Base-by-base conservation (phyloP, 371 early-diverging fungal species). In the Fennellomyces sp. region DNA sequence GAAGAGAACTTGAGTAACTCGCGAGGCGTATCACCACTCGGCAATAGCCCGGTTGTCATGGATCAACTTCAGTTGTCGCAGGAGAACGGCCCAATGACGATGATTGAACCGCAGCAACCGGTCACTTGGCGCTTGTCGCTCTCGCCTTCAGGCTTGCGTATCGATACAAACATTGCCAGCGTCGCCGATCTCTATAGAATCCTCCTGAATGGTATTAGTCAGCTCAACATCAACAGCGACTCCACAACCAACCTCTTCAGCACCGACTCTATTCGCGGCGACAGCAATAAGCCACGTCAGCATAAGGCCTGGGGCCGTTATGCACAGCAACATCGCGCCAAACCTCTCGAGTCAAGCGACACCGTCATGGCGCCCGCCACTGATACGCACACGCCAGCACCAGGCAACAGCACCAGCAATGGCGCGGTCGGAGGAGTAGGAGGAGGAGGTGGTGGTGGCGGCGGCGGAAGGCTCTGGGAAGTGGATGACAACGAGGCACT, bases 141-240 rank as follows among this genome's bases (percentile, higher is more conserved):
- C 10, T 75, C 78, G 4, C 78, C 78, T 17, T 77, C 81, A 23
- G 81, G 81, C 19, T 59, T 80, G 29, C 69, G 81, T 29, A 80
- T 80, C 38, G 81, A 80, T 58, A 80, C 81, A 15, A 77, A 80
- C 45, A 81, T 81, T 55, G 76, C 78, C 2, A 81, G 76, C 53
- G 78, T 80, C 1, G 75, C 76, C 17, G 81, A 80, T n/a, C 55
- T 80, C 19, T 80, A 80, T 52, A 66, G 74, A 29, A 77, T 80
- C 33, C 42, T 80, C 8, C 41, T 80, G n/a, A 80, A 75, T 28
- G 80, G 80, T 35, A 77, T 80, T 28, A 73, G 73, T 52, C 80
- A 80, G 28, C 56, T 80, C 31, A 80, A 80, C 53, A 77, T 80
- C 56, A 80, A 75, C 38, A 69, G 63, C 8, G 76, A 80, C 29